These are phyloP conservation scores for Fragilaria radians DNA, from an alignment of 108 stramenopile species.

Conservation along the genomic window DNA sequence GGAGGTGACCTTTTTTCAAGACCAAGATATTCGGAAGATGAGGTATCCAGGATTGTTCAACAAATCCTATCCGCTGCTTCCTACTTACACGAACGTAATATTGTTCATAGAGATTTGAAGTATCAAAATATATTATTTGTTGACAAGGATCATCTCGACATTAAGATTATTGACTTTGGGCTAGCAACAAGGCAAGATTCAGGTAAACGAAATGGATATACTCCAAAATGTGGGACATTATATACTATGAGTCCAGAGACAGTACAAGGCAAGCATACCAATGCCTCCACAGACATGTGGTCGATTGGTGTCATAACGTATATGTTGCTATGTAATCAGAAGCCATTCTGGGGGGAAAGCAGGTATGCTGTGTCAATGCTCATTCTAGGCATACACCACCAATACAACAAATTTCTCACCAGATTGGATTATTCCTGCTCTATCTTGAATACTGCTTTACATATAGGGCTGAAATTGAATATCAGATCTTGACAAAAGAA, in stretches of 20 bases:
- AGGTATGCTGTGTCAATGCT: slow-evolving; percentile 4
- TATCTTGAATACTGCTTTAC: slow-evolving; percentile 6
- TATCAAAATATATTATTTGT: slow-evolving; percentile 80
- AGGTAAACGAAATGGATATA: not conserved
- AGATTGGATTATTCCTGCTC: not conserved
- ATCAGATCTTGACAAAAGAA: slow-evolving; percentile 31
- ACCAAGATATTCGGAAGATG: slow-evolving; percentile 58
- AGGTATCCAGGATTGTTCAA: slow-evolving; percentile 51
- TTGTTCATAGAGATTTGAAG: slow-evolving; percentile 97
- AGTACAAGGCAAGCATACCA: slow-evolving; percentile 16
- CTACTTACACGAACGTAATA: slow-evolving; percentile 87
- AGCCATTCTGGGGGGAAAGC: slow-evolving; percentile 29
- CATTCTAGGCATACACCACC: not conserved
- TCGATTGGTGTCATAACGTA: slow-evolving; percentile 34
- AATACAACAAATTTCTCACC: not conserved
- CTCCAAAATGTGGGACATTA: slow-evolving; percentile 12
- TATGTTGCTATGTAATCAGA: slow-evolving; percentile 33
- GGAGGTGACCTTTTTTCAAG: slow-evolving; percentile 71
- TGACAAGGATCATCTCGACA: slow-evolving; percentile 41
- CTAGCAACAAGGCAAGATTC: slow-evolving; percentile 37
- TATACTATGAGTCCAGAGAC: slow-evolving; percentile 36
- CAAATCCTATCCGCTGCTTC: slow-evolving; percentile 52
- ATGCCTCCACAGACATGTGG: slow-evolving; percentile 24
- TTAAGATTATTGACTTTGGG: slow-evolving; percentile 75
- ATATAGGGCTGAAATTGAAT: slow-evolving; percentile 55